phyloP scores from a whole-genome alignment of 1,139 yeast species.

The Diutina pseudorugosa region DNA sequence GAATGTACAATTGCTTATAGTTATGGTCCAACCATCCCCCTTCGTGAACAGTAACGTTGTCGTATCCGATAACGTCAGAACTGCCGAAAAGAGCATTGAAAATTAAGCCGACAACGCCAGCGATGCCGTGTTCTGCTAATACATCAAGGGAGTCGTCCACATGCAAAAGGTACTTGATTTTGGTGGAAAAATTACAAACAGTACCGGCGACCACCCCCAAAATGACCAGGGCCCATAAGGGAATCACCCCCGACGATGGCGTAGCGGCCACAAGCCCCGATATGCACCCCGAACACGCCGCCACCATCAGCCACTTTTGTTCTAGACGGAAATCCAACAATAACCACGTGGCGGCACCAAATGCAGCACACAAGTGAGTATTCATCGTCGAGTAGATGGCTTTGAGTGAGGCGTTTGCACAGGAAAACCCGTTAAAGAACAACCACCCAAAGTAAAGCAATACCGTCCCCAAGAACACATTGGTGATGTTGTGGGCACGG shows the following conservation, averaged over 20 bases:
- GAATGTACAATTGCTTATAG: conserved; percentile 85
- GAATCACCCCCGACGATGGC: conserved; percentile 84
- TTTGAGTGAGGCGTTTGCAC: conserved; percentile 50
- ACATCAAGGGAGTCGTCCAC: conserved; percentile 94
- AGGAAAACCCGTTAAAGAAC: conserved; percentile 79
- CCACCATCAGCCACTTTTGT: conserved; percentile 89
- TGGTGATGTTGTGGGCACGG: conserved; percentile 88
- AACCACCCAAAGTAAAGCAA: conserved; percentile 66
- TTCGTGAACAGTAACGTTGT: conserved; percentile 63
- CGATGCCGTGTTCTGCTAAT: conserved; percentile 96
- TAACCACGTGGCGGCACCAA: conserved; percentile 92
- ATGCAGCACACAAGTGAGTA: conserved; percentile 79
- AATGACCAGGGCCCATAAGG: conserved; percentile 83
- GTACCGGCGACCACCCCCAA: conserved; percentile 75
- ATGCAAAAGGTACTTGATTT: conserved; percentile 64
- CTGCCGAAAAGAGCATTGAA: conserved; percentile 87
- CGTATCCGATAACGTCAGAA: conserved; percentile 80
- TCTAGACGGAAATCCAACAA: conserved; percentile 79
- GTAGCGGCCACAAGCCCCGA: conserved; percentile 96
- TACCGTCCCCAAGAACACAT: conserved; percentile 69
- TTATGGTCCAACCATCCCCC: conserved; percentile 94
- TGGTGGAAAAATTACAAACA: conserved; percentile 83
- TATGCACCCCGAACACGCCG: conserved; percentile 87
- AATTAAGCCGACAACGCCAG: conserved; percentile 79
- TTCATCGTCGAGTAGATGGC: conserved; percentile 83